Percentiles rank a stretch among this genome's conserved stretches.
Conservation (phyloP, 129 eudicot species). For the Centella asiatica region DNA sequence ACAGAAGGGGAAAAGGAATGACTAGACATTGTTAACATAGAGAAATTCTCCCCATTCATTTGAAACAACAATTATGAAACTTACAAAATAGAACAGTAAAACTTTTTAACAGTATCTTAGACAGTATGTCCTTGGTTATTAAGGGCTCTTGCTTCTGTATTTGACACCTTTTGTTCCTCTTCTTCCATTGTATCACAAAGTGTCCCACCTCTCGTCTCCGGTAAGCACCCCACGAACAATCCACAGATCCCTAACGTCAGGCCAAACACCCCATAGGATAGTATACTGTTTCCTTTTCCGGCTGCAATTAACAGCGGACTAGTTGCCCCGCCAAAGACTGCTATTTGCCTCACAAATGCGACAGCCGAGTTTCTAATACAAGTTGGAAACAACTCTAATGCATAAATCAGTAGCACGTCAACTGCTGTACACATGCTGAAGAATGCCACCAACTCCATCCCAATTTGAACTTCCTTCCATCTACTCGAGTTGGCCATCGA, state of each 20-base stretch:
- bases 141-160: background rate
- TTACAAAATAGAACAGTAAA: too few species aligned
- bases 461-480: slow-evolving; percentile 20
- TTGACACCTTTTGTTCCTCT: slow-evolving; percentile 13
- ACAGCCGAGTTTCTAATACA: slow-evolving; percentile 54
- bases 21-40: too few species aligned
- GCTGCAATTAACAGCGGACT: slow-evolving; percentile 31
- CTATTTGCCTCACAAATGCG: slow-evolving; percentile 40
- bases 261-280: slow-evolving; percentile 37
- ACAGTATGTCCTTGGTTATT: background rate
- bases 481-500: background rate
- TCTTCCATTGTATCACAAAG: slow-evolving; percentile 28
- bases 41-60: too few species aligned
- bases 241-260: slow-evolving; percentile 18
- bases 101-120: too few species aligned
- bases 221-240: slow-evolving; percentile 23
- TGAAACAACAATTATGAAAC: too few species aligned
- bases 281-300: slow-evolving; percentile 13
- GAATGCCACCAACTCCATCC: slow-evolving; percentile 29
- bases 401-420: slow-evolving; percentile 28
- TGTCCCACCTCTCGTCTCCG: slow-evolving; percentile 26
- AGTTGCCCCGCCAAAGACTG: slow-evolving; percentile 28
- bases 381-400: slow-evolving; percentile 47
- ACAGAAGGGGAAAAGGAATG: too few species aligned
- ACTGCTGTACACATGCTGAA: slow-evolving; percentile 31